phyloP scores from a whole-genome alignment of 73 alveolate species.

The Tetrahymena borealis region DNA sequence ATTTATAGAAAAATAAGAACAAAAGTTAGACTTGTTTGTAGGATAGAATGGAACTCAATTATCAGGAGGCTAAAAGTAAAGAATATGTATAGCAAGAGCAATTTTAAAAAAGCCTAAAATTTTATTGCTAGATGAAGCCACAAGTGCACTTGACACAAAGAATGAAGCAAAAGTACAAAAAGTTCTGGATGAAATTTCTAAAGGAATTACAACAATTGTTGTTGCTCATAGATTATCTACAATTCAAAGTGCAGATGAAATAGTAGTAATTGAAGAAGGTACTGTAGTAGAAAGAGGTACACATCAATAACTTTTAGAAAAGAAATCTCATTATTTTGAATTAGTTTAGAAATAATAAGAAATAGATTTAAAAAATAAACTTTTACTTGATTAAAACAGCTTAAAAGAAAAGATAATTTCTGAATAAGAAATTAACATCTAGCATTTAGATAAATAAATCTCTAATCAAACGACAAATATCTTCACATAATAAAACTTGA shows the following conservation, averaged over 20 bases:
- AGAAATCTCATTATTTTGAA: slow-evolving; percentile 2
- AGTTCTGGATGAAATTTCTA: slow-evolving; percentile 30
- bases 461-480: too few species aligned
- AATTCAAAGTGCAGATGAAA: slow-evolving; percentile 60
- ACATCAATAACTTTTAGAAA: slow-evolving; percentile 40
- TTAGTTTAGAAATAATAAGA: slow-evolving; percentile 3
- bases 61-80: slow-evolving; percentile 51
- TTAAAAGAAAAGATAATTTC: not conserved
- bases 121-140: slow-evolving; percentile 49
- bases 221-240: slow-evolving; percentile 79
- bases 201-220: slow-evolving; percentile 59
- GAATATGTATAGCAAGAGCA: slow-evolving; percentile 58
- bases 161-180: slow-evolving; percentile 32
- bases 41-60: slow-evolving; percentile 43
- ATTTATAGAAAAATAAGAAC: slow-evolving; percentile 22
- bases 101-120: slow-evolving; percentile 41
- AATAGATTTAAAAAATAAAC: not conserved
- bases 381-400: not conserved
- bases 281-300: slow-evolving; percentile 56
- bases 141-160: slow-evolving; percentile 49
- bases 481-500: too few species aligned
- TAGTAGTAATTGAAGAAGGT: slow-evolving; percentile 66
- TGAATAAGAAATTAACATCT: not conserved
- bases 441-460: not conserved
- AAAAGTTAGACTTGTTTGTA: slow-evolving; percentile 33